Conservation (phyloP, 306 rosid genomes). For the Fragaria nilgerrensis region DNA sequence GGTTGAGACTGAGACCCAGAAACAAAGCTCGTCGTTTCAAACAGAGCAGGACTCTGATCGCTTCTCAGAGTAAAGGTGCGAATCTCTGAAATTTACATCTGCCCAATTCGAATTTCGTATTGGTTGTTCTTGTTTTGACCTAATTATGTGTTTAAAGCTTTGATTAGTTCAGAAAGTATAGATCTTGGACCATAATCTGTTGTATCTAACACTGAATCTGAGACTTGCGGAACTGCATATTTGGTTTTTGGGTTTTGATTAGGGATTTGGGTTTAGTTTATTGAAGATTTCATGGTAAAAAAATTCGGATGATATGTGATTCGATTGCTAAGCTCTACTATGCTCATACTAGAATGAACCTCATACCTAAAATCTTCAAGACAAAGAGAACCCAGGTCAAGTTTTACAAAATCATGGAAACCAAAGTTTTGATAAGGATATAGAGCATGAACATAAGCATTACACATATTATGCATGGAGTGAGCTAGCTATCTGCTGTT, state of each 20-base stretch:
- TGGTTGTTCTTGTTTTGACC: not conserved
- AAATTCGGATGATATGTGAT: not conserved
- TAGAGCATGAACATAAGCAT: not conserved
- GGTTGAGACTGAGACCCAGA: not conserved
- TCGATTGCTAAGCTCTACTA: not conserved
- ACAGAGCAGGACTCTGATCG: constrained; percentile 6
- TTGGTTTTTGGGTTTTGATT: not conserved
- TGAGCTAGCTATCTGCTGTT: not conserved
- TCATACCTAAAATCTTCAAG: not conserved
- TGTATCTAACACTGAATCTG: not conserved
- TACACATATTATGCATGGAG: not conserved
- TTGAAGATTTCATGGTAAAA: not conserved
- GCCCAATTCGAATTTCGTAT: not conserved
- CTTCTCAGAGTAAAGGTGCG: constrained; percentile 1
- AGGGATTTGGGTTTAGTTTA: not conserved
- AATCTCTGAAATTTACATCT: not conserved
- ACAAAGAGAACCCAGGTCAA: not conserved
- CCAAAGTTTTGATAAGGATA: not conserved
- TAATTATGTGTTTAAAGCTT: not conserved
- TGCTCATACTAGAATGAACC: not conserved
- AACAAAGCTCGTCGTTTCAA: not conserved
- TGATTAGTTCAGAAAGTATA: not conserved
- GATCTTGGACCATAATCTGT: not conserved
- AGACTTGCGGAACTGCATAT: not conserved
- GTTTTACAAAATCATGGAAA: not conserved